phyloP scores from a whole-genome alignment of 768 basidiomycete genomes.

The Arthromyces matolae region DNA sequence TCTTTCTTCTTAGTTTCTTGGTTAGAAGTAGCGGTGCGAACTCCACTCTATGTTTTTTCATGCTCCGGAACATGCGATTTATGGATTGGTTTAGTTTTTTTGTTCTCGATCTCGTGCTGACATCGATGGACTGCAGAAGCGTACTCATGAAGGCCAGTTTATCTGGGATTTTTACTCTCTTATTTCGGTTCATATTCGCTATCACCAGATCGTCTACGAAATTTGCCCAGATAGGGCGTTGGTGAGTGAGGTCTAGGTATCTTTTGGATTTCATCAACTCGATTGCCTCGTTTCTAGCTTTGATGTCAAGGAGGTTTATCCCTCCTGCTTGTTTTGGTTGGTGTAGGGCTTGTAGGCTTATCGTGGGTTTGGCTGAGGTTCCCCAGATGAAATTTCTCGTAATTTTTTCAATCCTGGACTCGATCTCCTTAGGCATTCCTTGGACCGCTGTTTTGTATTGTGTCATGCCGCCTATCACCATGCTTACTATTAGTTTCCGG shows the following conservation, averaged over 20 bases:
- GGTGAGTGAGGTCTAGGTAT: not conserved
- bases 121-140: no score
- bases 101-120: no score
- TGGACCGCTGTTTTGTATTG: slow-evolving; percentile 34
- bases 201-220: no score
- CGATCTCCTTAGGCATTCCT: slow-evolving; percentile 31
- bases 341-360: slow-evolving; percentile 20
- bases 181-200: no score
- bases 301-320: slow-evolving; percentile 18
- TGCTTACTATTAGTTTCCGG: slow-evolving; percentile 18
- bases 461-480: slow-evolving; percentile 27
- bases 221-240: no score
- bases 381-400: slow-evolving; percentile 22
- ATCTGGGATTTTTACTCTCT: no score
- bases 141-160: no score
- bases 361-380: slow-evolving; percentile 7
- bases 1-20: not conserved
- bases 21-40: not conserved
- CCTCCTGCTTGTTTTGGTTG: slow-evolving; percentile 3
- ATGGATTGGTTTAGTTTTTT: no score
- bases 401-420: slow-evolving; percentile 16
- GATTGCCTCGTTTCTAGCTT: slow-evolving; percentile 26
- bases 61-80: no score
- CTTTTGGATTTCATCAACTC: slow-evolving; percentile 21
- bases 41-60: not conserved